A percentile compares a stretch with the other conserved stretches of the same genome.
These are phyloP conservation scores for Paecilomyces sp. DNA, from an alignment of 2,329 filamentous ascomycete genomes.

Conservation along the genomic window DNA sequence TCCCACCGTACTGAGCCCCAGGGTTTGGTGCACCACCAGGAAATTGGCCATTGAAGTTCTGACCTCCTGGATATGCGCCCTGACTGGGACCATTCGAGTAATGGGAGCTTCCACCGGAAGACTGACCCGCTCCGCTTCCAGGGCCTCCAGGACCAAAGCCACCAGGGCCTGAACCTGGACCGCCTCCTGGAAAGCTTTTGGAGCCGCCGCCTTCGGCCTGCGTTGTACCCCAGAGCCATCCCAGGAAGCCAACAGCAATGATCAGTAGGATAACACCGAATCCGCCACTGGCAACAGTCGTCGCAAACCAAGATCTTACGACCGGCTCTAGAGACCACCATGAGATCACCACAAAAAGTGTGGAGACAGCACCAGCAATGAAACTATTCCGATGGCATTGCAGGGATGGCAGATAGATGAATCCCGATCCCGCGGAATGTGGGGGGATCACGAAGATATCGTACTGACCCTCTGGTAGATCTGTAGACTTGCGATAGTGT, in stretches of 20 bases:
- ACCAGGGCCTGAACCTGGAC: conserved; percentile 2
- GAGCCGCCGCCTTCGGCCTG: conserved; percentile 43
- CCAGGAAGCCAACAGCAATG: conserved; percentile 64
- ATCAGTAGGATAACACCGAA: conserved; percentile 66
- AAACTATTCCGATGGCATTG: conserved; percentile 85
- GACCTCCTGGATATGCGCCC: conserved; percentile 17
- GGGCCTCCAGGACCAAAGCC: conserved; percentile 22
- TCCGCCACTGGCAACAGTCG: conserved; percentile 64
- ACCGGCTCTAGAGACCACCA: conserved; percentile 67
- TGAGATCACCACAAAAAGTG: conserved; percentile 64
- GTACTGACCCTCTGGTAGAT: conserved; percentile 82
- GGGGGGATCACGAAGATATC: conserved; percentile 97
- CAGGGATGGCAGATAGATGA: conserved; percentile 88
- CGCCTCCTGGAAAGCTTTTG: conserved; percentile 14
- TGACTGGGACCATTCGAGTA: conserved; percentile 12
- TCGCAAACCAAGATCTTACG: conserved; percentile 64
- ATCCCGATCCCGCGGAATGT: conserved; percentile 80
- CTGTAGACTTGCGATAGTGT: conserved; percentile 38
- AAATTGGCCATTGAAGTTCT: conserved; percentile 22
- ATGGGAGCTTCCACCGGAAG: conserved; percentile 12
- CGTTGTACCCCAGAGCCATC: conserved; percentile 67
- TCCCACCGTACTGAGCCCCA: conserved; percentile 25
- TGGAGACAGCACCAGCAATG: conserved; percentile 73
- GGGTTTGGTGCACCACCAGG: conserved; percentile 18
- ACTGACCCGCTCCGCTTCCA: conserved; percentile 13